Conservation (phyloP, 306 rosid species). For the Cucurbita argyrosperma region DNA sequence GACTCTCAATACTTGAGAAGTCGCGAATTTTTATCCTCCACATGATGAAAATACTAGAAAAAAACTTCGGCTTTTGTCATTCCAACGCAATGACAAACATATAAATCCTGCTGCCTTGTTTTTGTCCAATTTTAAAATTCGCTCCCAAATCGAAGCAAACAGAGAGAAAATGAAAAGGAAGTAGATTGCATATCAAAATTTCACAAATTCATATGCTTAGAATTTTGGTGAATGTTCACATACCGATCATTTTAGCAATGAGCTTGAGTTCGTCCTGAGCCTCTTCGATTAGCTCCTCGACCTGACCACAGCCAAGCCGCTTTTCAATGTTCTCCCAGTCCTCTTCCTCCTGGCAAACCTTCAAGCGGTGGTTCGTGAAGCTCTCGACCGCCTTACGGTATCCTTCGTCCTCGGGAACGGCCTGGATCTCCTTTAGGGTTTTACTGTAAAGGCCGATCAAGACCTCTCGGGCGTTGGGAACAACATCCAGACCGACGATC, state of each 20-base stretch:
- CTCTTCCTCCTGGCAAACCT: conserved; percentile 58
- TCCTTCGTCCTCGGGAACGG: conserved; percentile 79
- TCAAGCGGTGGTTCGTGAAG: conserved; percentile 59
- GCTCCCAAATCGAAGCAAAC: background rate
- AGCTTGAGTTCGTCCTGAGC: conserved; percentile 82
- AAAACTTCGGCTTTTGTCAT: background rate
- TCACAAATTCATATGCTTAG: background rate
- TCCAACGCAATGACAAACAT: background rate
- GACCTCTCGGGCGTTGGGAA: conserved; percentile 73
- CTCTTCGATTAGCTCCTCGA: conserved; percentile 93
- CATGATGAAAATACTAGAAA: too few relatives aligned
- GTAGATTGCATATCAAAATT: too few relatives aligned
- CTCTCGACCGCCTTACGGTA: conserved; percentile 88
- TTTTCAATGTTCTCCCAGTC: conserved; percentile 78
- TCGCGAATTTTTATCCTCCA: background rate
- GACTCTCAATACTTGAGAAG: background rate
- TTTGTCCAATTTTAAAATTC: background rate
- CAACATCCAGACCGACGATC: conserved; percentile 73
- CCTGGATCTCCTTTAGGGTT: conserved; percentile 74
- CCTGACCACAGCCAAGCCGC: conserved; percentile 73
- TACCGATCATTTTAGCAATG: conserved; percentile 62
- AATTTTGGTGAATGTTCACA: background rate
- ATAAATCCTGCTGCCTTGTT: background rate
- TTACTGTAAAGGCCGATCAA: conserved; percentile 54
- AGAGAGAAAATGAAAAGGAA: background rate